Evolutionary conservation across 805 yeast species (phyloP), one percentile per base, ranked within the genome.

Genomic region (Saccharomycopsis synnaedendra): DNA sequence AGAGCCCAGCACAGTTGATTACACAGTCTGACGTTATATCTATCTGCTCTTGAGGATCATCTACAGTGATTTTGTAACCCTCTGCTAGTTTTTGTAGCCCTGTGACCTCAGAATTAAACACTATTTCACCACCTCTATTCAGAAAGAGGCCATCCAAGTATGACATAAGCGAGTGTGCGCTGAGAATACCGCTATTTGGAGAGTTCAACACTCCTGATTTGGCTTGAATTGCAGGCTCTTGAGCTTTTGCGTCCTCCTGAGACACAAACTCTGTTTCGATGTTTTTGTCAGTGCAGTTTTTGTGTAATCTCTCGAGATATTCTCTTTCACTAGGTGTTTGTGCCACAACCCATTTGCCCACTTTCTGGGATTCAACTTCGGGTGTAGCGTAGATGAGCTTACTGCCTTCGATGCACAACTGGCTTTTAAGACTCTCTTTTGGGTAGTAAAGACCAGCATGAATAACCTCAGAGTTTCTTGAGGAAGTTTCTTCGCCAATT

Each of bases 391-490:
- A 88, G 8, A 88, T 68, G 61, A 79, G 63, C 9, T 76, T 62
- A 56, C 84, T 87, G 0, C 97, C 97, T 37, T 73, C 70, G 34
- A 88, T 68, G 57, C 96, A 89, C 32, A 88, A 63, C 54, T 68
- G 63, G 0, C 85, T 76, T 58, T 85, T 82, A 46, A 89, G 66
- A 2, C 83, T 72, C 49, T 75, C 74, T 6, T 67, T 64, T 0
- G 95, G 94, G 57, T 85, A 83, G 60, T 89, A 89, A 5, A 88
- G 57, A 0, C 96, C 96, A 0, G 95, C 95, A 64, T 88, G 97
- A 29, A 88, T 82, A 30, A 89, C 97, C 58, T 89, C 97, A 1
- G 95, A 84, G 66, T 88, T 88, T 45, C 96, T 68, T n/a, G 90
- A 74, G 4, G 94, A 82, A 0, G 95, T 86, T 57, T 88, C 96